Percentiles rank a stretch among this genome's conserved stretches.
Conservation (phyloP, 1,284 basidiomycete species). For the Ganoderma lingzhi region DNA sequence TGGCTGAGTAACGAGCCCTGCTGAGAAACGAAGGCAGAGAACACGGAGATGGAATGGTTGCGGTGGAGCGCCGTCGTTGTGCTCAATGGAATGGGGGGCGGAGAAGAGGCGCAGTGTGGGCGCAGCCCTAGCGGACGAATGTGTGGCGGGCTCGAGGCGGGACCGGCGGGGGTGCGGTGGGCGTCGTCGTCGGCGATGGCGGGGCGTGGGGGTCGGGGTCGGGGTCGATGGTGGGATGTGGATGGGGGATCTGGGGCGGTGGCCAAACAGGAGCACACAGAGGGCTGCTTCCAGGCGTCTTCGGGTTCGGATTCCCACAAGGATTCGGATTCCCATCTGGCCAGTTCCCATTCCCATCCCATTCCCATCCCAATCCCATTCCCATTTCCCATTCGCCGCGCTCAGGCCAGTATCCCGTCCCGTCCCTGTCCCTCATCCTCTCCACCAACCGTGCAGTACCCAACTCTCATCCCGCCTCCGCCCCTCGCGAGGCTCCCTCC, state of each 20-base stretch:
- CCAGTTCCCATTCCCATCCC: not conserved
- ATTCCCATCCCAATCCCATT: not conserved
- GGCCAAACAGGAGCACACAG: slow-evolving; percentile 31
- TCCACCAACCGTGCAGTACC: slow-evolving; percentile 26
- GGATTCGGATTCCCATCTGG: too few relatives aligned
- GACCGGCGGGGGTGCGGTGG: too few relatives aligned
- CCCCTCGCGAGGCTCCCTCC: slow-evolving; percentile 16
- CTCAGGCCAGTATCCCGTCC: slow-evolving; percentile 28
- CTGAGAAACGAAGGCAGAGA: not conserved
- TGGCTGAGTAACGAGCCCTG: not conserved
- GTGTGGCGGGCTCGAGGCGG: too few relatives aligned
- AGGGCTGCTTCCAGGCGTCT: slow-evolving; percentile 28
- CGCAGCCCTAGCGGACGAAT: too few relatives aligned
- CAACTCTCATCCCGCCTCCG: slow-evolving; percentile 15
- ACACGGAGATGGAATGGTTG: not conserved
- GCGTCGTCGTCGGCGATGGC: slow-evolving; percentile 1
- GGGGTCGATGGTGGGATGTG: slow-evolving; percentile 16
- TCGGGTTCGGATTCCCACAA: not conserved
- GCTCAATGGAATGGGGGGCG: not conserved
- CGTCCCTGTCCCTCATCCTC: slow-evolving; percentile 31
- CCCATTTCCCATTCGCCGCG: not conserved
- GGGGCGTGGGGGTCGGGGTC: slow-evolving; percentile 14
- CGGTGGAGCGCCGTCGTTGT: not conserved
- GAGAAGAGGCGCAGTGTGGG: not conserved
- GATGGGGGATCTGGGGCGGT: slow-evolving; percentile 19